Evolutionary conservation across 2,329 filamentous ascomycete genomes (phyloP).

Genomic region (Monosporascus sp.): DNA sequence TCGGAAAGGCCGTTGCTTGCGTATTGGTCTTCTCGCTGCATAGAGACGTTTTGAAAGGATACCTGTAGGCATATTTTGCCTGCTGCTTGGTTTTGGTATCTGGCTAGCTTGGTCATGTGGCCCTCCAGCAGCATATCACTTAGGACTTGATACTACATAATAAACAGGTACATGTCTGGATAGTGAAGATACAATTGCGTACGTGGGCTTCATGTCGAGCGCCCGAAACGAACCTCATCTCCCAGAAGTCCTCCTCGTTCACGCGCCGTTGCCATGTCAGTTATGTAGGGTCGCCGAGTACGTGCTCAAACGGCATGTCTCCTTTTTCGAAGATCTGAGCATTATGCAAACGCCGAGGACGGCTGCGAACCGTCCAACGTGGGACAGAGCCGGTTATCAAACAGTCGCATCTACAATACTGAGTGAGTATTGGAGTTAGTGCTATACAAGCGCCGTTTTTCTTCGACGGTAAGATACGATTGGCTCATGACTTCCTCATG

Average conservation of each 20-base stretch:
- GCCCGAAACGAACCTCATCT: not conserved
- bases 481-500: no score
- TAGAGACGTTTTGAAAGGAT: no score
- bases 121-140: no score
- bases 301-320: no score
- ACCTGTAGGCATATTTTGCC: not conserved
- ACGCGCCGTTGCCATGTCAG: not conserved
- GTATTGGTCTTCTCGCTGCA: not conserved
- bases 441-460: no score
- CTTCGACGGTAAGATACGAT: no score
- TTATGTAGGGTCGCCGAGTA: not conserved
- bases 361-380: no score
- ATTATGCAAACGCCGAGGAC: no score
- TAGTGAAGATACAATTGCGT: not conserved
- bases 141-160: not conserved
- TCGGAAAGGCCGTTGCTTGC: not conserved
- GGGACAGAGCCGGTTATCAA: no score
- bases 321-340: no score
- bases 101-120: not conserved
- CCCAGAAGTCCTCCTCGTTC: not conserved
- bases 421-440: no score
- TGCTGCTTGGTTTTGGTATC: not conserved
- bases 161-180: not conserved
- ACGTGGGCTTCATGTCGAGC: not conserved
- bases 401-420: no score